A percentile compares a stretch with the other conserved stretches of the same genome.
Conservation (phyloP, 2,329 filamentous ascomycete species). For the Fusarium bulbicola region DNA sequence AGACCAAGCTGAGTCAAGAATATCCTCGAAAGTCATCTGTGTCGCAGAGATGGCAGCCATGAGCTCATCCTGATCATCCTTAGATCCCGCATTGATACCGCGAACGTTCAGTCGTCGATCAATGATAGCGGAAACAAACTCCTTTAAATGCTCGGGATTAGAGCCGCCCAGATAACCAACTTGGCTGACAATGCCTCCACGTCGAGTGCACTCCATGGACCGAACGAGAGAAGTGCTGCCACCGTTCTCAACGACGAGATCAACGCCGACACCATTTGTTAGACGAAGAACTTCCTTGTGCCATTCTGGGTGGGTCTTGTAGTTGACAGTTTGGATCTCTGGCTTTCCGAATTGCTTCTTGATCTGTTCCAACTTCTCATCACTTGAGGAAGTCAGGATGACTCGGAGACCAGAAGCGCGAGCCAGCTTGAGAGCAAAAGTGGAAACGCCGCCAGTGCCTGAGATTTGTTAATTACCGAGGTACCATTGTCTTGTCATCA, state of each 20-base stretch:
- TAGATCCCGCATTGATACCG: conserved; percentile 53
- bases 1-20: conserved; percentile 49
- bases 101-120: conserved; percentile 48
- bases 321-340: conserved; percentile 60
- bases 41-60: conserved; percentile 47
- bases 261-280: conserved; percentile 56
- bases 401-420: conserved; percentile 60
- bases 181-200: conserved; percentile 53
- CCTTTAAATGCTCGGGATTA: conserved; percentile 43
- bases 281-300: conserved; percentile 53
- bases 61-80: conserved; percentile 52
- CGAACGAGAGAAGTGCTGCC: conserved; percentile 49
- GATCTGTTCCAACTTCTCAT: conserved; percentile 56
- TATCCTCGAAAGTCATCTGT: conserved; percentile 49
- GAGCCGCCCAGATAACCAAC: conserved; percentile 53
- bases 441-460: conserved; percentile 54
- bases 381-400: conserved; percentile 62
- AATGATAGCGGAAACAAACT: conserved; percentile 49
- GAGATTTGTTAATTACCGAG: not conserved
- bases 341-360: conserved; percentile 51
- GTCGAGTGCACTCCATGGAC: conserved; percentile 51
- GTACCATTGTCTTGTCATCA: too few relatives aligned
- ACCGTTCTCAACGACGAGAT: conserved; percentile 59
- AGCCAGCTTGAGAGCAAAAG: conserved; percentile 54
- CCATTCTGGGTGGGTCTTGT: conserved; percentile 57